Evolutionary conservation across 192 early-diverging fungal genomes (phyloP).

Genomic region (Linnemannia schmuckeri): DNA sequence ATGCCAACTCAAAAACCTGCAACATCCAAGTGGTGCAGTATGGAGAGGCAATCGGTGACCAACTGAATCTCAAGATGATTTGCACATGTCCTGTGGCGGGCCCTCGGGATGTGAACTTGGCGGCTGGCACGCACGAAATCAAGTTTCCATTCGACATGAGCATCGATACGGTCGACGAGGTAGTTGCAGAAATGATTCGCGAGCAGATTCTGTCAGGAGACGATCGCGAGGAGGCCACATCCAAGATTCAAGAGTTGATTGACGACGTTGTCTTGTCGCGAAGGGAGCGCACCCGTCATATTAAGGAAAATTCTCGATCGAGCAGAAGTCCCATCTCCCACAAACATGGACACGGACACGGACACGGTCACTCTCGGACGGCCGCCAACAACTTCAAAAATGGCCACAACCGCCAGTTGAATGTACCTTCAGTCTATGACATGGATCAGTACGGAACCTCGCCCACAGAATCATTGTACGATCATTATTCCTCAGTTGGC

Average conservation of each 20-base stretch:
- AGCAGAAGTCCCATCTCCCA: background rate
- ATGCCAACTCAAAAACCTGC: slow-evolving; percentile 61
- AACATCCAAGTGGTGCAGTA: slow-evolving; percentile 66
- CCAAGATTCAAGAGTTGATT: slow-evolving; percentile 54
- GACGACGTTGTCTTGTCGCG: slow-evolving; percentile 23
- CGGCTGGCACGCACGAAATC: slow-evolving; percentile 68
- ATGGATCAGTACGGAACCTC: slow-evolving; percentile 52
- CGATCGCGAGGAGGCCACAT: slow-evolving; percentile 42
- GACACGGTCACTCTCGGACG: slow-evolving; percentile 13
- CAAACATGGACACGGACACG: background rate
- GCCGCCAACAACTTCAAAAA: slow-evolving; percentile 15
- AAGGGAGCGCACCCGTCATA: slow-evolving; percentile 25
- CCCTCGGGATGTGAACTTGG: slow-evolving; percentile 47
- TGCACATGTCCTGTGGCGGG: slow-evolving; percentile 57
- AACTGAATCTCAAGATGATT: slow-evolving; percentile 49
- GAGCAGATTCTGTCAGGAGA: slow-evolving; percentile 55
- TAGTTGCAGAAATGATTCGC: slow-evolving; percentile 75
- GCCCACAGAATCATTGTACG: slow-evolving; percentile 34
- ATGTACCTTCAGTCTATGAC: slow-evolving; percentile 26
- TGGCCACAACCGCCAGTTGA: slow-evolving; percentile 39
- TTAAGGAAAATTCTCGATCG: background rate
- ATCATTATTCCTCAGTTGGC: slow-evolving; percentile 48
- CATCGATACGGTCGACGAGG: slow-evolving; percentile 80
- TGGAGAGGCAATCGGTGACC: slow-evolving; percentile 60
- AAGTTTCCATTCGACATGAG: slow-evolving; percentile 76